phyloP scores from a whole-genome alignment of 1,284 basidiomycete genomes.

The Puccinia triticina region DNA sequence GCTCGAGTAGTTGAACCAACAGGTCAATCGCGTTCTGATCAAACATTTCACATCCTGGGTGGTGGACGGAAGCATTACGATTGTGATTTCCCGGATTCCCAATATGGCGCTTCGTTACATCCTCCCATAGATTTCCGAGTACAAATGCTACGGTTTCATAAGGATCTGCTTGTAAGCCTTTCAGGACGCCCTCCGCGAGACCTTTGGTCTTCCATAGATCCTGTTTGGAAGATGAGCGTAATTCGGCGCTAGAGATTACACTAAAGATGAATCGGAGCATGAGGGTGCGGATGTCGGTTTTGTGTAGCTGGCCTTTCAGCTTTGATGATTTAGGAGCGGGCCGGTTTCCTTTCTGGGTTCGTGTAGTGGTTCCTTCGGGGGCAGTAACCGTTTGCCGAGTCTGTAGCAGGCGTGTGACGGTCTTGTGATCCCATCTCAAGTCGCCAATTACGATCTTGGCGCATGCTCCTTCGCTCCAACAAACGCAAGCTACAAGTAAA shows the following conservation, averaged over 20 bases:
- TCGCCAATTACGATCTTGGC: slow-evolving; percentile 45
- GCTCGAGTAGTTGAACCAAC: slow-evolving; percentile 39
- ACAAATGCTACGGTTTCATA: slow-evolving; percentile 50
- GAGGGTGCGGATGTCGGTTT: slow-evolving; percentile 41
- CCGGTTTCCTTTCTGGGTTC: slow-evolving; percentile 30
- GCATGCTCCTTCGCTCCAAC: slow-evolving; percentile 44
- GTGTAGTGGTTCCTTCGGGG: not conserved
- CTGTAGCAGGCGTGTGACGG: slow-evolving; percentile 39
- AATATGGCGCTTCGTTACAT: slow-evolving; percentile 11
- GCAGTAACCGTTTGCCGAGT: slow-evolving; percentile 32
- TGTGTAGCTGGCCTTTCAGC: slow-evolving; percentile 39
- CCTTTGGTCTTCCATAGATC: slow-evolving; percentile 50
- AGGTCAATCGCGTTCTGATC: slow-evolving; percentile 24
- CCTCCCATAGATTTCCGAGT: slow-evolving; percentile 44
- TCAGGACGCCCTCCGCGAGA: slow-evolving; percentile 43
- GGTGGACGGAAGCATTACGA: slow-evolving; percentile 11
- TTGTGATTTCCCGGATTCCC: slow-evolving; percentile 8
- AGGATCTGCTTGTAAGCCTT: slow-evolving; percentile 30
- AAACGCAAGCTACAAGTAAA: slow-evolving; percentile 45
- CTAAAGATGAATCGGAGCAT: slow-evolving; percentile 46
- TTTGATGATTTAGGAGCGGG: slow-evolving; percentile 34
- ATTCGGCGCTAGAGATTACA: slow-evolving; percentile 25
- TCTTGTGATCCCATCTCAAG: slow-evolving; percentile 50
- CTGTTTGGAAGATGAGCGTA: slow-evolving; percentile 42
- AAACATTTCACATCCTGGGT: slow-evolving; percentile 38